Evolutionary conservation across 2,329 filamentous ascomycete species (phyloP), one percentile per base, ranked within the genome.

Genomic region (Colletotrichum destructivum): DNA sequence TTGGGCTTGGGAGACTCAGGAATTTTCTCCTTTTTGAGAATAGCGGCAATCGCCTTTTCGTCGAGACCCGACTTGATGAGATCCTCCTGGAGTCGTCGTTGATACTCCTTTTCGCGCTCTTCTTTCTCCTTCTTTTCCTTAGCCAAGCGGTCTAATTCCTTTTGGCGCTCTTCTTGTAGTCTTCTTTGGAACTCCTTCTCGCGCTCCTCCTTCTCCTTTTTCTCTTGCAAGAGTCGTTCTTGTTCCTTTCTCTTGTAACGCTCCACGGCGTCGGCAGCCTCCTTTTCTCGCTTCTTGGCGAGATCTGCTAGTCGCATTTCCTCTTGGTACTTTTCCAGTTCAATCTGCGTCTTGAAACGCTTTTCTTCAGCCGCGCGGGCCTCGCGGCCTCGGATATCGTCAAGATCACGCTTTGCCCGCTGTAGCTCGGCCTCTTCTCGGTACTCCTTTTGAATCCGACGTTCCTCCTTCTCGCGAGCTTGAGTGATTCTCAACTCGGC

Each of bases 1-100:
- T 68, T 70, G 12, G 51, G 60, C 35, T 65, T 70, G 56, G 23
- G 71, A 60, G n/a, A 69, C 81, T 78, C 78, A 18, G 81, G 77
- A 9, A 84, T 78, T 77, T 86, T 88, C 76, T 89, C 85, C 76
- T 89, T 89, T 75, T 88, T 87, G 64, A 91, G 78, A 72, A 92
- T 88, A 23, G 88, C 88, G 52, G 84, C 81, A 74, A 92, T 91
- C 73, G 87, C 85, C 74, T 87, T 86, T 75, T 90, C 88, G 75
- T 88, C 86, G 52, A 92, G 81, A 3, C 90, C 90, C 2, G 89
- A 88, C 60, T 87, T 86, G 70, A 88, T 80, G 47, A 92, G 81
- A 61, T 90, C 86, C 74, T 90, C 88, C 75, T 88, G 87, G 57
- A 92, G 81, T 51, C 87, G 85, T 35, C 83, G 82, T 76, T 87